These are phyloP conservation scores for Wickerhamiella sergipiensis DNA, from an alignment of 805 yeast species.

Conservation along the genomic window DNA sequence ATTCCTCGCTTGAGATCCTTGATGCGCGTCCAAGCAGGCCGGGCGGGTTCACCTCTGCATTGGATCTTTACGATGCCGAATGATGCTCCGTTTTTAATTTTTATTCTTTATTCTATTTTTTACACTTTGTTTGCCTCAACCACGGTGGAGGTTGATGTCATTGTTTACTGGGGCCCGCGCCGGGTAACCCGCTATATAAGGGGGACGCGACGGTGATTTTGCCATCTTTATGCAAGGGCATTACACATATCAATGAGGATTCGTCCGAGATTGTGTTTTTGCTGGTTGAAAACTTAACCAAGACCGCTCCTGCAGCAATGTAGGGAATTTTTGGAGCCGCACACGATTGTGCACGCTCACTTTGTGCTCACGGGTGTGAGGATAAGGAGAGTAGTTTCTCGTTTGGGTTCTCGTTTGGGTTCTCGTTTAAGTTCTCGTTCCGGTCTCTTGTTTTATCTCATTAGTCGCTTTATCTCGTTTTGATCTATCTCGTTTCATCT, in stretches of 20 bases:
- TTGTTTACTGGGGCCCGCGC: too few species aligned
- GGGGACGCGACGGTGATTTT: neutral
- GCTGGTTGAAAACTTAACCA: constrained; percentile 99
- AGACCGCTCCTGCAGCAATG: constrained; percentile 45
- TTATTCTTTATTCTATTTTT: neutral
- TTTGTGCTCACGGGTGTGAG: neutral
- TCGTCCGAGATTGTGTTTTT: constrained; percentile 99
- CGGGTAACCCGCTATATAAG: neutral
- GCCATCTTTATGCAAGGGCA: constrained; percentile 99
- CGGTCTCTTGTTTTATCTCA: too few species aligned
- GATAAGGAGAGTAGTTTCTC: neutral
- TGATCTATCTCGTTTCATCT: too few species aligned
- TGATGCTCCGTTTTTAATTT: neutral
- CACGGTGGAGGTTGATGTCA: too few species aligned
- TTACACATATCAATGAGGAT: constrained; percentile 99
- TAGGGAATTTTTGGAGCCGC: constrained; percentile 20
- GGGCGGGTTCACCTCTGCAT: neutral
- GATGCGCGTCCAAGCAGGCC: too few species aligned
- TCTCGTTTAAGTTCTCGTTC: too few species aligned
- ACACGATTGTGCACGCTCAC: neutral
- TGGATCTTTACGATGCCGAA: neutral
- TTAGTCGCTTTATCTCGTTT: too few species aligned
- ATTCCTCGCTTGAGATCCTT: too few species aligned
- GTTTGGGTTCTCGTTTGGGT: too few species aligned
- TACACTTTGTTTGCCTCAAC: too few species aligned